These are phyloP conservation scores for Teratosphaeria pseudoeucalypti DNA, from an alignment of 2,329 filamentous ascomycete genomes.

Conservation along the genomic window DNA sequence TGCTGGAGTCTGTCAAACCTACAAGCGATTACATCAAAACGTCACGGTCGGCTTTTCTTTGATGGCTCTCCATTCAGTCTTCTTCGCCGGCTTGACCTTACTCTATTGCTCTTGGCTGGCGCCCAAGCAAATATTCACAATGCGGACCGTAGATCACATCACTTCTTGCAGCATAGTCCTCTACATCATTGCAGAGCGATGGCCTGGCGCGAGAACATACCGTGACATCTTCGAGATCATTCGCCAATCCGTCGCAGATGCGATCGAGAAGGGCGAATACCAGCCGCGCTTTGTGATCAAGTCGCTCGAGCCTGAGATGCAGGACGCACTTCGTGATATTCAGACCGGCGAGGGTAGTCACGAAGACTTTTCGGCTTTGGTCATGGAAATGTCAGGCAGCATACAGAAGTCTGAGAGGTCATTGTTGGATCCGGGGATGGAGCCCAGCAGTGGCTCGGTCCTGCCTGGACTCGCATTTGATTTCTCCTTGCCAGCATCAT, in stretches of 20 bases:
- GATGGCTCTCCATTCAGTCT: slow-evolving; percentile 22
- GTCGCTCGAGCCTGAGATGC: background rate
- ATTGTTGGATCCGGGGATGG: background rate
- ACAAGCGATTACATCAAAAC: slow-evolving; percentile 23
- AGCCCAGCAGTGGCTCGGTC: background rate
- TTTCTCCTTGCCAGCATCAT: background rate
- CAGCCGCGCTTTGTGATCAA: background rate
- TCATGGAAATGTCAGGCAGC: background rate
- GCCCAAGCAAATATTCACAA: slow-evolving; percentile 13
- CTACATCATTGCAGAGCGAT: slow-evolving; percentile 12
- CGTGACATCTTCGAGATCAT: slow-evolving; percentile 1
- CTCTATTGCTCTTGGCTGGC: slow-evolving; percentile 24
- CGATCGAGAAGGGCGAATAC: background rate
- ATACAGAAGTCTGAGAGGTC: background rate
- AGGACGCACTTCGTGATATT: background rate
- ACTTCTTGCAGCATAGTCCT: slow-evolving; percentile 15
- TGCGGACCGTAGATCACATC: slow-evolving; percentile 18
- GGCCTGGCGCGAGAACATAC: slow-evolving; percentile 7
- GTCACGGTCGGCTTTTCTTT: slow-evolving; percentile 20
- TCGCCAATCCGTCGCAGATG: background rate
- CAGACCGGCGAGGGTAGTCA: background rate
- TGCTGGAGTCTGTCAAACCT: slow-evolving; percentile 20
- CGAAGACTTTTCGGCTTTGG: background rate
- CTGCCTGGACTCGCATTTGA: background rate
- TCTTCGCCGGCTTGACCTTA: slow-evolving; percentile 21